A percentile compares a stretch with the other conserved stretches of the same genome.
phyloP scores from a whole-genome alignment of 164 flowering plant genomes.

The Santalum album region DNA sequence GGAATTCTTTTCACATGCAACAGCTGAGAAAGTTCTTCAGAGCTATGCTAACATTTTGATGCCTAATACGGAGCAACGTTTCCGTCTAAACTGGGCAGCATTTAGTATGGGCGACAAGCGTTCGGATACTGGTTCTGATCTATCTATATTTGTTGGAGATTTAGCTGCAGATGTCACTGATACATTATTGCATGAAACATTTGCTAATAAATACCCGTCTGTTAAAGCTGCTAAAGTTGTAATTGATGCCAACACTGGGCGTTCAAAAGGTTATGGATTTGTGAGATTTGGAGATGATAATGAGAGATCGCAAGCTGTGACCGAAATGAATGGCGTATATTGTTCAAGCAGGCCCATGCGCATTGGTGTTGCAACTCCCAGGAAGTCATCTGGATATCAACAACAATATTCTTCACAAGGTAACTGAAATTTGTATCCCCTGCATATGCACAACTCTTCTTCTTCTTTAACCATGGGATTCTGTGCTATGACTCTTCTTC shows the following conservation, averaged over 20 bases:
- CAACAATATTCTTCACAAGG: conserved; percentile 45
- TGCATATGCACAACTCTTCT: not conserved
- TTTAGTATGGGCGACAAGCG: conserved; percentile 12
- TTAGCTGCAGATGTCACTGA: conserved; percentile 12
- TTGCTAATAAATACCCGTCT: conserved; percentile 28
- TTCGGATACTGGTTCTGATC: conserved; percentile 10
- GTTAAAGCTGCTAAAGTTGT: conserved; percentile 14
- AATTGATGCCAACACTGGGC: conserved; percentile 13
- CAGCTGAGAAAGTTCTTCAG: conserved; percentile 85
- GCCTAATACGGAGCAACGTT: conserved; percentile 84
- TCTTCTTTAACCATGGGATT: no score
- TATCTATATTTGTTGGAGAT: conserved; percentile 15
- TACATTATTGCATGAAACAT: conserved; percentile 71
- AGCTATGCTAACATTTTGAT: conserved; percentile 45
- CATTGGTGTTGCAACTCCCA: conserved; percentile 71
- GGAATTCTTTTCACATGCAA: conserved; percentile 64
- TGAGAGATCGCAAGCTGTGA: conserved; percentile 62
- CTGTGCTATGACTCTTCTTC: no score
- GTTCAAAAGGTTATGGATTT: conserved; percentile 15
- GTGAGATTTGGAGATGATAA: conserved; percentile 17
- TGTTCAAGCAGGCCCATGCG: conserved; percentile 97
- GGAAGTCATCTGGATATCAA: conserved; percentile 11
- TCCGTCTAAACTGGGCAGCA: conserved; percentile 27
- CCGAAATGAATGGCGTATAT: conserved; percentile 85
- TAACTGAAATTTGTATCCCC: conserved; percentile 13